Evolutionary conservation across 257 asterid genomes (phyloP).

Genomic region (Cordia subcordata): DNA sequence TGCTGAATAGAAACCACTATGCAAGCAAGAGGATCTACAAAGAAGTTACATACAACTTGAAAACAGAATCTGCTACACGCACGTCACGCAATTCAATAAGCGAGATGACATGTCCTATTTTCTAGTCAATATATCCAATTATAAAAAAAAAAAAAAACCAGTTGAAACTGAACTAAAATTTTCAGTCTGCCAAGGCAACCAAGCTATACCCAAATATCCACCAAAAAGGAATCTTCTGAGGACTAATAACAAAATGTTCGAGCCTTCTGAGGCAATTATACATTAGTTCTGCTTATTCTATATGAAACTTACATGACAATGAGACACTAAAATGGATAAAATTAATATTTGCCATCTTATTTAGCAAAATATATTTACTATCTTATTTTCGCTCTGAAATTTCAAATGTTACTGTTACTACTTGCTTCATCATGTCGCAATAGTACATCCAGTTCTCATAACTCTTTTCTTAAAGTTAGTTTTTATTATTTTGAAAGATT

Average conservation of each 20-base stretch:
- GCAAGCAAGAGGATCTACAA: too few species aligned
- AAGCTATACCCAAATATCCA: slow-evolving; percentile 4
- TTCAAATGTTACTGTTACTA: too few species aligned
- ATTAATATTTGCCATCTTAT: too few species aligned
- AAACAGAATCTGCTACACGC: not conserved
- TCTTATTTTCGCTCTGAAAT: too few species aligned
- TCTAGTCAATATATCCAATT: slow-evolving; percentile 5
- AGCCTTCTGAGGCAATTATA: not conserved
- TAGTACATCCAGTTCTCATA: too few species aligned
- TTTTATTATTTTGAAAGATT: too few species aligned
- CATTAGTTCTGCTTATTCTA: not conserved
- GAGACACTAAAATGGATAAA: too few species aligned
- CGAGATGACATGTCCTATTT: slow-evolving; percentile 7
- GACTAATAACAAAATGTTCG: not conserved
- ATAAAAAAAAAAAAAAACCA: not conserved
- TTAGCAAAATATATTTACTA: too few species aligned
- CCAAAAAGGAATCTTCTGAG: not conserved
- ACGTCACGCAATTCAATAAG: not conserved
- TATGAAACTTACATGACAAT: too few species aligned
- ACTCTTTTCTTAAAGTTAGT: too few species aligned
- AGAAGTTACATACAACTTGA: not conserved
- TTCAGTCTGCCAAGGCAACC: slow-evolving; percentile 13
- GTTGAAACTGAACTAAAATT: slow-evolving; percentile 2
- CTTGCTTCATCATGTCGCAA: too few species aligned
- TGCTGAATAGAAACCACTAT: too few species aligned